Base-by-base conservation (phyloP, 208 protist genomes). In the Leishmania major region DNA sequence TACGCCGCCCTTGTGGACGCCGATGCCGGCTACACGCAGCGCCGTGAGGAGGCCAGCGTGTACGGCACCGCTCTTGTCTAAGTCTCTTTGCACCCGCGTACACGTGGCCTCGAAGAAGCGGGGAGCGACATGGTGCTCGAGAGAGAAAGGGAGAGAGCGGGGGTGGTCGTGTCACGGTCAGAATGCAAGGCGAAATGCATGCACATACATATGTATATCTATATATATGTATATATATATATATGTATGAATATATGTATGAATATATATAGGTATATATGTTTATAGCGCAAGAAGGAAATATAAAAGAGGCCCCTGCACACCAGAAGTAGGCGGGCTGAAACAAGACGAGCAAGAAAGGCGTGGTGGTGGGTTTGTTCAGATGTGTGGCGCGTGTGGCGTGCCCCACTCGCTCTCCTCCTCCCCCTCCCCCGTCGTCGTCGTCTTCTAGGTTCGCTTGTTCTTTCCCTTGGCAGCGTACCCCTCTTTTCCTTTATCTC, bases 1-100 rank as follows among this genome's bases (percentile, higher is more conserved):
- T 93, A 94, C 77, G 86, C 67, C 7, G 83, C 69, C 3, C 76
- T 96, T 31, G 80, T 90, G 47, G 75, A 79, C 31, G 71, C 82
- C 15, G 91, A 94, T 75, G 81, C 75, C 35, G 87, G 87, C 51
- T 86, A 86, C 62, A 86, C 83, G 47, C 71, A 79, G 76, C 83
- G 60, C 45, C 77, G 71, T n/a, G 51, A 31, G 4, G 75, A 80
- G 5, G n/a, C n/a, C 8, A 47, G n/a, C 8, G 10, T 59, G 25
- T 86, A 86, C 75, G 83, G 83, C 66, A 83, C 83, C 62, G 70
- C 67, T 43, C 72, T 74, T 13, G 51, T 81, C 2, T 71, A 64
- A 43, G 25, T 73, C 6, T 70, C 57, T 25, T 28, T 4, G 51
- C 51, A 43, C 72, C 15, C 53, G 66, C 66, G 66, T 35, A 19